phyloP scores from a whole-genome alignment of 2,329 filamentous ascomycete genomes.

The Cladosporium sp. region DNA sequence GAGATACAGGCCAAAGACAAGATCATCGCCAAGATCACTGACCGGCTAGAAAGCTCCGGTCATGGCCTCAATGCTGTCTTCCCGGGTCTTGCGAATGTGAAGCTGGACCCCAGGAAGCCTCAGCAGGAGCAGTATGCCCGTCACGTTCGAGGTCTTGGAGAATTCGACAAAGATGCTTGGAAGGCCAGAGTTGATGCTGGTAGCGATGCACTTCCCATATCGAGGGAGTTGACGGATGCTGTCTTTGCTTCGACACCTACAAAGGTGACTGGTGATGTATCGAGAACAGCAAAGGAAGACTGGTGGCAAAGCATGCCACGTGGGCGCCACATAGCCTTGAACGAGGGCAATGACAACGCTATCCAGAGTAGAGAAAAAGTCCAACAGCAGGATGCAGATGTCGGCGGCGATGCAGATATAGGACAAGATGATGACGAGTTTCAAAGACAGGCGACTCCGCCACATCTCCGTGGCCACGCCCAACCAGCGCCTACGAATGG shows the following conservation, averaged over 20 bases:
- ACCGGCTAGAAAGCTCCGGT: constrained; percentile 54
- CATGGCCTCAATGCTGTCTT: constrained; percentile 56
- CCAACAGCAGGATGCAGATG: not conserved
- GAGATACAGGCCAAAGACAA: constrained; percentile 56
- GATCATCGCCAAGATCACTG: constrained; percentile 54
- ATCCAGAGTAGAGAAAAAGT: not conserved
- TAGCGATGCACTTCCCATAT: not conserved
- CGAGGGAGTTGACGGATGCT: not conserved
- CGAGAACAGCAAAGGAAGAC: constrained; percentile 21
- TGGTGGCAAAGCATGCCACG: constrained; percentile 34
- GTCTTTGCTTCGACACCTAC: constrained; percentile 12
- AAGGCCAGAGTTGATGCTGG: not conserved
- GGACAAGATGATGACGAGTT: constrained; percentile 19
- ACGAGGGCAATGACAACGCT: not conserved
- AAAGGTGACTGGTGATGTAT: not conserved
- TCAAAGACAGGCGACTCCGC: constrained; percentile 24
- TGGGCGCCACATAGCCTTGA: constrained; percentile 10
- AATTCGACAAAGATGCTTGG: constrained; percentile 50
- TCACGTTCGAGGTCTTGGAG: constrained; percentile 51
- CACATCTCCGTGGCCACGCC: constrained; percentile 15
- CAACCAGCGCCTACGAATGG: not conserved
- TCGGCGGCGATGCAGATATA: not conserved
- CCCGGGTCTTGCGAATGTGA: constrained; percentile 48
- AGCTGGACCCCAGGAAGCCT: constrained; percentile 40
- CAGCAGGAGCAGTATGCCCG: constrained; percentile 47